Evolutionary conservation across 2,329 filamentous ascomycete genomes (phyloP), one percentile per base, ranked within the genome.

Genomic region (Teratosphaeria viscida): DNA sequence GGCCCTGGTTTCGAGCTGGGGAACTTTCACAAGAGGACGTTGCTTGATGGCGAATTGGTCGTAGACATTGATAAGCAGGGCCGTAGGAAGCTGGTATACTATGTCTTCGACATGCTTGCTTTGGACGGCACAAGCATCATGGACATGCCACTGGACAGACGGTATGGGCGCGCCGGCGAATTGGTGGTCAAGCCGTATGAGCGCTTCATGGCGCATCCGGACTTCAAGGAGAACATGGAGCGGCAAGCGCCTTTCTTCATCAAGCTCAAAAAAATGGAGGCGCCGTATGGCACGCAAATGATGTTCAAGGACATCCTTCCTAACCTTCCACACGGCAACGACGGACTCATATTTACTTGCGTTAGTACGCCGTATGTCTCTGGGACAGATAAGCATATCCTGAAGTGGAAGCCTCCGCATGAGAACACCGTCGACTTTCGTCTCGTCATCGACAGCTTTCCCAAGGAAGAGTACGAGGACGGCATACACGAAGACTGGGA

Each of bases 291-390:
- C 54, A 85, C 95, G 61, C 86, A 90, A 70, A 89, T 89, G 83
- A 95, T 97, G 87, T 96, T 99, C 78, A 84, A 86, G 65, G 82
- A 92, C 60, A 84, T 95, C 53, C 84, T 97, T 32, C 92, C 91
- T 1, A 85, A 81, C 52, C 82, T 99, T 39, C 87, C 86, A 65
- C 94, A 99, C 72, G 92, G 92, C 63, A 97, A 96, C 73, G 94
- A 99, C 72, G 94, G 94, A 5, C 82, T 99, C 54, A 96, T 99
- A 70, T 99, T 97, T 75, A 97, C 94, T n/a, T 96, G 92, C 76
- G 85, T 89, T 64, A 87, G 85, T 67, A 90, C 89, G 19, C 82
- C 87, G 10, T 99, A 99, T 77, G 86, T 87, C 67, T 87, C 88
- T 65, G 94, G 94, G 65, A 99, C 94, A 12, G 94, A 99, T 74